Conservation (phyloP, 2,329 filamentous ascomycete species). For the Emmonsia crescens region DNA sequence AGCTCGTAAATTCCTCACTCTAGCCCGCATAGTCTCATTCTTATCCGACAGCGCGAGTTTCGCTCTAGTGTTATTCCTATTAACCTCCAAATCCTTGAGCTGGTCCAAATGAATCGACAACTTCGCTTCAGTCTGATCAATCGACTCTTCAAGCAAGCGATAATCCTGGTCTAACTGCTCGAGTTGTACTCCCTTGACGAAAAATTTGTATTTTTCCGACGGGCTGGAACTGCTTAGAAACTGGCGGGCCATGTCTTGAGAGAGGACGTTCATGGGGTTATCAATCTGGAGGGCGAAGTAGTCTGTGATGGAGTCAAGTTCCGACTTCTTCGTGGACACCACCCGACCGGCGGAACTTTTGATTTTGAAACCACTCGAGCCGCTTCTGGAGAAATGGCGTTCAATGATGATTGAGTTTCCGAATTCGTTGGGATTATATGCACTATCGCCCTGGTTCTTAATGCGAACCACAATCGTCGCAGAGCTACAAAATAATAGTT, state of each 20-base stretch:
- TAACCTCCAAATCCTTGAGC: constrained; percentile 48
- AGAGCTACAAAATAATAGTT: constrained; percentile 22
- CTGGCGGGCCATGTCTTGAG: constrained; percentile 86
- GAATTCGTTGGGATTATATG: constrained; percentile 72
- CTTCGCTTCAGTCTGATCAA: constrained; percentile 61
- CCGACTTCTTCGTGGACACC: constrained; percentile 71
- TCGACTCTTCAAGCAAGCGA: constrained; percentile 63
- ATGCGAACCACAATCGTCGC: constrained; percentile 68
- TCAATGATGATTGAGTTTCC: constrained; percentile 84
- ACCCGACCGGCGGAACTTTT: constrained; percentile 60
- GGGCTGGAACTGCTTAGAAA: constrained; percentile 81
- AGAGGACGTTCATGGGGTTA: constrained; percentile 91
- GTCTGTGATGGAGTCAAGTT: constrained; percentile 87
- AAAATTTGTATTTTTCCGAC: constrained; percentile 88
- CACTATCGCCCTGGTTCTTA: constrained; percentile 78
- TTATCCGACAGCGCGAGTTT: constrained; percentile 56
- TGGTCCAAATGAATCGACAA: constrained; percentile 52
- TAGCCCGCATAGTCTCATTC: constrained; percentile 53
- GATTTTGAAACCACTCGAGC: constrained; percentile 74
- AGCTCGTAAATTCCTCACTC: constrained; percentile 47
- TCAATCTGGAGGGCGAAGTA: constrained; percentile 90
- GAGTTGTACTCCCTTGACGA: constrained; percentile 85
- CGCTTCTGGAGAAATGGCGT: constrained; percentile 67
- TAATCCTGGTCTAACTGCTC: constrained; percentile 91
- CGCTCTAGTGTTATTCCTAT: constrained; percentile 50